Evolutionary conservation across 257 asterid species (phyloP).

Genomic region (Cruciata laevipes): DNA sequence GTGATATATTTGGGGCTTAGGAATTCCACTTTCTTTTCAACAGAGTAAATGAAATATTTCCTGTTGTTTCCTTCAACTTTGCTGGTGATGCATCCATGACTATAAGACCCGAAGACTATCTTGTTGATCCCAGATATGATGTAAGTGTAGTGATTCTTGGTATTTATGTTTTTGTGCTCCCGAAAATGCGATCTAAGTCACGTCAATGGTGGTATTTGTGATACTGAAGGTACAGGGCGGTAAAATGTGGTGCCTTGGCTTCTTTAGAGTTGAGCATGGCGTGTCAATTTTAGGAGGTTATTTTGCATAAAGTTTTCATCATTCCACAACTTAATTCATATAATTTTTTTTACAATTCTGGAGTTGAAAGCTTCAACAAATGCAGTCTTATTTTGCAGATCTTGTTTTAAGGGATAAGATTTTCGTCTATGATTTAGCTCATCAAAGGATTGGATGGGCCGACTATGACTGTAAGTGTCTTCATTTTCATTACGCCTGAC

Average conservation of each 20-base stretch:
- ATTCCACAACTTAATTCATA: no score
- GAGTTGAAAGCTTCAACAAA: neutral
- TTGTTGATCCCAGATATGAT: constrained; percentile 48
- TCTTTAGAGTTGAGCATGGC: constrained; percentile 50
- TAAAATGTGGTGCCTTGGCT: constrained; percentile 86
- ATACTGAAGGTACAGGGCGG: constrained; percentile 49
- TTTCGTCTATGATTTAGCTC: constrained; percentile 79
- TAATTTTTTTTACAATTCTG: neutral
- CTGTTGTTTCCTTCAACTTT: constrained; percentile 62
- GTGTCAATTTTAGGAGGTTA: constrained; percentile 85
- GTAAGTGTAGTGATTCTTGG: constrained; percentile 37
- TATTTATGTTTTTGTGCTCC: neutral
- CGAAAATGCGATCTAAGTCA: neutral
- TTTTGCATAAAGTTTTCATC: constrained; percentile 6
- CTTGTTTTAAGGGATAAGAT: constrained; percentile 78
- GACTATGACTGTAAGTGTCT: constrained; percentile 69
- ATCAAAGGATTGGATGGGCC: constrained; percentile 78
- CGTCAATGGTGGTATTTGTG: neutral
- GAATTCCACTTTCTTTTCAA: constrained; percentile 13
- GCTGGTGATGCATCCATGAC: constrained; percentile 66
- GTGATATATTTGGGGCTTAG: constrained; percentile 13
- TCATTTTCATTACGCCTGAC: neutral
- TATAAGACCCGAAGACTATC: constrained; percentile 70
- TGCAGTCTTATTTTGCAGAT: constrained; percentile 39
- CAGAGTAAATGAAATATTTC: constrained; percentile 68